Conservation (phyloP, 2,329 filamentous ascomycete species). For the Waltergamsia citrina region DNA sequence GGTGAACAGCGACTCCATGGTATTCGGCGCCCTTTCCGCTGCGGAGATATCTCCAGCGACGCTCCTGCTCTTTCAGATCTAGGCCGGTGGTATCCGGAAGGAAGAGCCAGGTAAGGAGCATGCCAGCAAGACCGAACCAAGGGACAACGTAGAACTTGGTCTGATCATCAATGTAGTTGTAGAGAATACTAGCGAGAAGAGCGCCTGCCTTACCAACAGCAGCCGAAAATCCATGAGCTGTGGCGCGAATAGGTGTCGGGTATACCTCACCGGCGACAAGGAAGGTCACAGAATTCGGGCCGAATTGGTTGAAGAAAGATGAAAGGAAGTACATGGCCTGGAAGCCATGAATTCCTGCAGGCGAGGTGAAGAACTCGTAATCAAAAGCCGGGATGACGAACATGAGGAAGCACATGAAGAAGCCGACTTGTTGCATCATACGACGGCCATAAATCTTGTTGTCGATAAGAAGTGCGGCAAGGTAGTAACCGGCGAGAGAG, state of each 20-base stretch:
- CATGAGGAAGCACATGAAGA: slow-evolving; percentile 86
- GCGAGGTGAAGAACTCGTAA: slow-evolving; percentile 71
- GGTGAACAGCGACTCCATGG: slow-evolving; percentile 87
- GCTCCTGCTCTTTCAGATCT: slow-evolving; percentile 94
- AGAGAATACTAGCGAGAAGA: slow-evolving; percentile 76
- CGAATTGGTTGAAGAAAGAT: slow-evolving; percentile 98
- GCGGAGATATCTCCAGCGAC: slow-evolving; percentile 82
- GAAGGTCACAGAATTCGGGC: slow-evolving; percentile 94
- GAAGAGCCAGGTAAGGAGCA: slow-evolving; percentile 74
- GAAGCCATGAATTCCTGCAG: slow-evolving; percentile 71
- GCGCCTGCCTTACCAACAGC: slow-evolving; percentile 84
- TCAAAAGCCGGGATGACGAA: slow-evolving; percentile 88
- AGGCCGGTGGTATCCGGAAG: slow-evolving; percentile 95
- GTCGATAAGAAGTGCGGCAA: slow-evolving; percentile 82
- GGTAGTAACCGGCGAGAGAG: slow-evolving; percentile 79
- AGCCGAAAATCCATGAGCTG: slow-evolving; percentile 90
- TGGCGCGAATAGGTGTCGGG: slow-evolving; percentile 85
- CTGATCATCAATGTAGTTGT: slow-evolving; percentile 85
- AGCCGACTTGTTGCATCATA: slow-evolving; percentile 92
- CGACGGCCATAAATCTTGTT: slow-evolving; percentile 96
- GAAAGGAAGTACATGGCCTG: slow-evolving; percentile 98
- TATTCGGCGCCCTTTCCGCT: slow-evolving; percentile 71
- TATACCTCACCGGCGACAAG: slow-evolving; percentile 94
- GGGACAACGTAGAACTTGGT: slow-evolving; percentile 87
- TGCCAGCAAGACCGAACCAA: slow-evolving; percentile 87